Percentiles rank a stretch among this genome's conserved stretches.
phyloP scores from a whole-genome alignment of 257 asterid species.

The Leptodermis oblonga region DNA sequence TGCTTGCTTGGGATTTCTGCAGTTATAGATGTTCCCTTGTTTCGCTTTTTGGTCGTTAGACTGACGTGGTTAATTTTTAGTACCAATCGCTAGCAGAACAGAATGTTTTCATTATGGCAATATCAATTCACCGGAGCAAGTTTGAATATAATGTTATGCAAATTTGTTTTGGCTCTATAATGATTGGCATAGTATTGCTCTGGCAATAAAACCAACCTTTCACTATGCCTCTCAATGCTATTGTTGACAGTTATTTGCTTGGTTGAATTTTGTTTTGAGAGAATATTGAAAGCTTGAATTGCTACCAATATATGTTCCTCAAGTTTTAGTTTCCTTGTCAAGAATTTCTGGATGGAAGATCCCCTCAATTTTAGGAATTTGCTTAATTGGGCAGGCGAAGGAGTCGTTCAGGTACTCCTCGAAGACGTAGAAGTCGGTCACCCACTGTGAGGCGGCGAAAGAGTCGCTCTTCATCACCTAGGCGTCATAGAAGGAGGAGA shows the following conservation, averaged over 20 bases:
- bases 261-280: background rate
- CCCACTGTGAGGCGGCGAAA: slow-evolving; percentile 54
- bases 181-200: too few species aligned
- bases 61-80: too few species aligned
- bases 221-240: background rate
- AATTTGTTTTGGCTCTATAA: too few species aligned
- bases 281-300: background rate
- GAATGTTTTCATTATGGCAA: background rate
- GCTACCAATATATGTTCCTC: background rate
- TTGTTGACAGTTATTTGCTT: background rate
- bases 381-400: slow-evolving; percentile 47
- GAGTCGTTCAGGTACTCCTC: slow-evolving; percentile 53
- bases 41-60: too few species aligned
- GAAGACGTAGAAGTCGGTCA: slow-evolving; percentile 58
- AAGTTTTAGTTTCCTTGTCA: background rate
- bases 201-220: too few species aligned
- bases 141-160: too few species aligned
- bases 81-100: background rate
- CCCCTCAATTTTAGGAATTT: background rate
- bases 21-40: too few species aligned
- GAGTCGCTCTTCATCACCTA: slow-evolving; percentile 63
- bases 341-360: background rate
- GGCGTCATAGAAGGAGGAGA: slow-evolving; percentile 62
- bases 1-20: too few species aligned
- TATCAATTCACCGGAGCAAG: too few species aligned